Evolutionary conservation across 2,329 filamentous ascomycete species (phyloP).

Genomic region (Periconia sp.): DNA sequence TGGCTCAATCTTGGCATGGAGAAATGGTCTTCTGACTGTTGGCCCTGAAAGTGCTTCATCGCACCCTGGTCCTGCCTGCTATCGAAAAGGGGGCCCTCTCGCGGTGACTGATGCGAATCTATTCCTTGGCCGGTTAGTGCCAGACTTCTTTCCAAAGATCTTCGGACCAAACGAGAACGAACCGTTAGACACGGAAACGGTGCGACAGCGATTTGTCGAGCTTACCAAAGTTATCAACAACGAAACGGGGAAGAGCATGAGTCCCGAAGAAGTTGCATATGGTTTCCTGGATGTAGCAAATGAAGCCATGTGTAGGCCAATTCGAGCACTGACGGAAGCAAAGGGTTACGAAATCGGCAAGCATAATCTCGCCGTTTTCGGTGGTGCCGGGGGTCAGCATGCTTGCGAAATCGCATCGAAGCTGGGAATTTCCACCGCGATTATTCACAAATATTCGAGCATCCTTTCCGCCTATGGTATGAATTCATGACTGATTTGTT

Average conservation of each 20-base stretch:
- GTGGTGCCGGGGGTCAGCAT: conserved; percentile 86
- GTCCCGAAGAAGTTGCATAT: conserved; percentile 76
- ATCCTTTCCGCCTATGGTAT: conserved; percentile 88
- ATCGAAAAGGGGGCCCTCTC: conserved; percentile 82
- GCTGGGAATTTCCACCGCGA: conserved; percentile 78
- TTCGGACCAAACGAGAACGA: conserved; percentile 86
- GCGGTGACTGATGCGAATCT: conserved; percentile 89
- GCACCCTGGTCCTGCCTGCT: conserved; percentile 85
- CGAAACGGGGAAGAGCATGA: conserved; percentile 66
- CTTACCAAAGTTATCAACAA: conserved; percentile 75
- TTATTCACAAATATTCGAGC: conserved; percentile 83
- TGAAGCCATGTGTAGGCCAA: conserved; percentile 85
- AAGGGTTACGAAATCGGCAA: conserved; percentile 86
- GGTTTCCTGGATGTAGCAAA: conserved; percentile 87
- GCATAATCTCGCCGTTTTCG: conserved; percentile 85
- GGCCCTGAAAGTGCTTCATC: conserved; percentile 85
- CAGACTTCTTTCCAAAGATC: conserved; percentile 89
- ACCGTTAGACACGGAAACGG: conserved; percentile 74
- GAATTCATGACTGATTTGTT: conserved; percentile 59
- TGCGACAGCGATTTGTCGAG: conserved; percentile 72
- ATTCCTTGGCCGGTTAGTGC: conserved; percentile 78
- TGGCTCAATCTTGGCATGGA: conserved; percentile 79
- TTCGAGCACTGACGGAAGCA: conserved; percentile 84
- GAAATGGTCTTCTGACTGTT: conserved; percentile 84
- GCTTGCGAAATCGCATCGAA: conserved; percentile 85